Percentiles rank a stretch among this genome's conserved stretches.
Conservation (phyloP, 2,329 filamentous ascomycete species). For the Trichoderma sp. region DNA sequence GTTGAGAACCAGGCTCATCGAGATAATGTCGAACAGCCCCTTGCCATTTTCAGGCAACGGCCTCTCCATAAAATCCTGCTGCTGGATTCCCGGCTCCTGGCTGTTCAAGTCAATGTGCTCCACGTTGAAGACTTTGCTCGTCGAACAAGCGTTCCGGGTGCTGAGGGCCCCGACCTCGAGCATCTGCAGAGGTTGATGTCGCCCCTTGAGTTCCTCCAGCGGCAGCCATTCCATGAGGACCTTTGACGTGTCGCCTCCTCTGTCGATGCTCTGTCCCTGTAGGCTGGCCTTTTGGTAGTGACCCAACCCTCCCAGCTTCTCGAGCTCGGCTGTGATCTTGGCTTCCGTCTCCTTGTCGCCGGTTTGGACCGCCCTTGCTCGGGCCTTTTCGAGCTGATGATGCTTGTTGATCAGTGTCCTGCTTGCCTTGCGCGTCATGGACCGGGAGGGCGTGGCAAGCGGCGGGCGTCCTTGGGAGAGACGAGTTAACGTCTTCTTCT, state of each 20-base stretch:
- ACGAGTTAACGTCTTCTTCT: conserved; percentile 50
- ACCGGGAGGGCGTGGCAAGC: conserved; percentile 52
- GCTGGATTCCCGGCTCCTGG: conserved; percentile 75
- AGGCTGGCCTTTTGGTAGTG: conserved; percentile 69
- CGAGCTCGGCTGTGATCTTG: conserved; percentile 56
- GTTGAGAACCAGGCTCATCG: conserved; percentile 89
- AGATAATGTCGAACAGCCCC: conserved; percentile 84
- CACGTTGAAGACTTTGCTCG: conserved; percentile 69
- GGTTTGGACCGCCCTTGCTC: conserved; percentile 55
- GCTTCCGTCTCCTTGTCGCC: conserved; percentile 54
- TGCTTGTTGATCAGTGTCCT: conserved; percentile 66
- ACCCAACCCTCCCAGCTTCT: conserved; percentile 61
- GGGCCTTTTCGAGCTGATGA: conserved; percentile 66
- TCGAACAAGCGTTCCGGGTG: conserved; percentile 80
- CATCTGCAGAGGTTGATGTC: conserved; percentile 56
- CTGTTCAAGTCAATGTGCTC: conserved; percentile 89
- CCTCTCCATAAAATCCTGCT: conserved; percentile 93
- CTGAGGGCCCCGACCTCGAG: conserved; percentile 90
- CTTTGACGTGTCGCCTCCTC: conserved; percentile 68
- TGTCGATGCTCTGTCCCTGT: conserved; percentile 66
- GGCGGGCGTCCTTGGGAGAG: conserved; percentile 58
- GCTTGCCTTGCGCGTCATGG: conserved; percentile 67
- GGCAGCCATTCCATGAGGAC: conserved; percentile 66
- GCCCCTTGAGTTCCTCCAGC: conserved; percentile 35
- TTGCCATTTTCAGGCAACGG: conserved; percentile 65